phyloP scores from a whole-genome alignment of 495 filamentous ascomycete genomes.

The Hypoxylon subgilvum region DNA sequence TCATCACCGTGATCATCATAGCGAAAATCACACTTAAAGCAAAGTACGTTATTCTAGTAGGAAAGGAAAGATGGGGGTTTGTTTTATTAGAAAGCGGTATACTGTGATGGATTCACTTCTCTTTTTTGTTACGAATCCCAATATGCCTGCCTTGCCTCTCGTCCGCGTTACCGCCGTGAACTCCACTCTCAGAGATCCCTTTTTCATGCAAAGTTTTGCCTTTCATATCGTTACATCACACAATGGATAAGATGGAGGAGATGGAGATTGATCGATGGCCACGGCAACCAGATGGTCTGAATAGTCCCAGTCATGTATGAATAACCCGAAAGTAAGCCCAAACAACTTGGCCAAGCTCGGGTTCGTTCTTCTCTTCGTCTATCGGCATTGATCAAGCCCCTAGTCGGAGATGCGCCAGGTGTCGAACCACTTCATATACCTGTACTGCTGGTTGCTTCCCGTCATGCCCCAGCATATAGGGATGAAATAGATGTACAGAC shows the following conservation, averaged over 20 bases:
- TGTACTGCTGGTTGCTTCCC: conserved; percentile 80
- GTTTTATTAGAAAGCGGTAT: conserved; percentile 37
- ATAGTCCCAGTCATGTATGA: conserved; percentile 26
- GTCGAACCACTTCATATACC: conserved; percentile 89
- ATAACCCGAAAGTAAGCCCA: neutral
- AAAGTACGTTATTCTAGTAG: neutral
- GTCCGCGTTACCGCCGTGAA: conserved; percentile 30
- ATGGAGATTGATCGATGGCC: conserved; percentile 48
- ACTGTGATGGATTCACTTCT: conserved; percentile 9
- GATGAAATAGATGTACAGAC: conserved; percentile 85
- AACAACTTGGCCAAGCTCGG: neutral
- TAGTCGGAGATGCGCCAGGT: conserved; percentile 70
- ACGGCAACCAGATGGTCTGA: conserved; percentile 42
- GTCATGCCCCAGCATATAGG: conserved; percentile 98
- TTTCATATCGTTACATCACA: conserved; percentile 38
- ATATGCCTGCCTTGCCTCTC: conserved; percentile 36
- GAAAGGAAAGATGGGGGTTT: conserved; percentile 16
- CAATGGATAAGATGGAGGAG: conserved; percentile 39
- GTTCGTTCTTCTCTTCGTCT: neutral
- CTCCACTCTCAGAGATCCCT: conserved; percentile 15
- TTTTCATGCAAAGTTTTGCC: conserved; percentile 26
- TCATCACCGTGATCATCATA: too few relatives aligned
- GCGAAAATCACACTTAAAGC: too few relatives aligned
- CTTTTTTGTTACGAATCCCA: conserved; percentile 22
- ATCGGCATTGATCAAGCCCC: conserved; percentile 4